Evolutionary conservation across 208 protist species (phyloP).

Genomic region (Polymyxa betae): DNA sequence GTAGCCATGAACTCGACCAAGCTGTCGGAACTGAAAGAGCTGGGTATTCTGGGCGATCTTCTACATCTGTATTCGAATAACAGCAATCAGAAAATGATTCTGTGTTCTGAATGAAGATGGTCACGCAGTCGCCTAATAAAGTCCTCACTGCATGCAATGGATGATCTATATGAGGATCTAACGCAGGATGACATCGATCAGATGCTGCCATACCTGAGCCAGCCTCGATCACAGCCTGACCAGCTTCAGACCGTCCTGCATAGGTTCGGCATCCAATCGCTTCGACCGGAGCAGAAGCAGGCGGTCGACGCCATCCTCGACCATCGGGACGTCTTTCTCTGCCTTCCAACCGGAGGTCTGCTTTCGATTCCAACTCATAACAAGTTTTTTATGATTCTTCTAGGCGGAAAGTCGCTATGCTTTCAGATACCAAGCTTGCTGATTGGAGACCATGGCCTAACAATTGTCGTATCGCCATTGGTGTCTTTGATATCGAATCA

Average conservation of each 20-base stretch:
- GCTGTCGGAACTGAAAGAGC: no score
- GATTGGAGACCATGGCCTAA: conserved; percentile 17
- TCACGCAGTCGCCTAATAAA: no score
- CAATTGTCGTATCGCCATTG: conserved; percentile 67
- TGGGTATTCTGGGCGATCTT: no score
- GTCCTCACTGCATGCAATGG: no score
- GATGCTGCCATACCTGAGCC: no score
- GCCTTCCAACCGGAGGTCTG: conserved; percentile 66
- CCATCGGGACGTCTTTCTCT: conserved; percentile 63
- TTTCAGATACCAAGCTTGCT: conserved; percentile 67
- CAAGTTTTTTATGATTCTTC: neutral
- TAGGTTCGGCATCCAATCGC: conserved; percentile 17
- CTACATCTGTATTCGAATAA: no score
- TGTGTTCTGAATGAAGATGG: no score
- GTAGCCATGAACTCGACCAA: no score
- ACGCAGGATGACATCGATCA: no score
- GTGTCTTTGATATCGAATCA: conserved; percentile 71
- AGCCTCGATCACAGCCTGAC: no score
- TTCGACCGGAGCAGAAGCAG: neutral
- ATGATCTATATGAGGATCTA: no score
- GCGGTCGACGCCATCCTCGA: neutral
- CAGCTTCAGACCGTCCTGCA: neutral
- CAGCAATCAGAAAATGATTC: no score
- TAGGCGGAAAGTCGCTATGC: conserved; percentile 64
- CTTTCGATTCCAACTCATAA: neutral